Conservation (phyloP, 2,329 filamentous ascomycete species). For the Penicillium concentricum region DNA sequence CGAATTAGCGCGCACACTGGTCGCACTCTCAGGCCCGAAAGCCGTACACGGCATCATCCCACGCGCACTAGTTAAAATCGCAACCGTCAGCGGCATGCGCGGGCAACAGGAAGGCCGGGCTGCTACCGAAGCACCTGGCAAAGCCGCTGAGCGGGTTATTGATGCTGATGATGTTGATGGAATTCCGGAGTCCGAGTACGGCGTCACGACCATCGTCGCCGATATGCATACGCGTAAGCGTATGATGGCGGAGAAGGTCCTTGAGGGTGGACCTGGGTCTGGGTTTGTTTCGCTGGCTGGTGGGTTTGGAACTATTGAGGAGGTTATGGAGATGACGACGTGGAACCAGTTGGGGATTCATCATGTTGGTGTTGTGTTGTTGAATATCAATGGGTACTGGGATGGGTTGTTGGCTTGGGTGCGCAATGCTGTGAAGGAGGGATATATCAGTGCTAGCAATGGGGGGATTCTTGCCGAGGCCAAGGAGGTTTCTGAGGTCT, state of each 20-base stretch:
- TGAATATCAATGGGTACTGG: slow-evolving; percentile 91
- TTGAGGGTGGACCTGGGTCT: slow-evolving; percentile 74
- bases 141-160: slow-evolving; percentile 55
- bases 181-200: slow-evolving; percentile 57
- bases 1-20: slow-evolving; percentile 82
- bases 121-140: slow-evolving; percentile 51
- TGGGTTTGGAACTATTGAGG: slow-evolving; percentile 93
- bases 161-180: slow-evolving; percentile 39
- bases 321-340: slow-evolving; percentile 87
- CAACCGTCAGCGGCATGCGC: slow-evolving; percentile 44
- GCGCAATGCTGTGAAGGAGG: slow-evolving; percentile 67
- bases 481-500: slow-evolving; percentile 67
- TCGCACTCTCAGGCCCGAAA: slow-evolving; percentile 74
- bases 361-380: slow-evolving; percentile 70
- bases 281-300: slow-evolving; percentile 88
- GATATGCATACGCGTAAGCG: slow-evolving; percentile 98
- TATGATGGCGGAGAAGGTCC: slow-evolving; percentile 86
- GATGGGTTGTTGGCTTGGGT: slow-evolving; percentile 84
- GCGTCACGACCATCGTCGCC: slow-evolving; percentile 79
- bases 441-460: slow-evolving; percentile 73
- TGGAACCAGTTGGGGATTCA: slow-evolving; percentile 99
- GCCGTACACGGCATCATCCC: slow-evolving; percentile 94
- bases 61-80: slow-evolving; percentile 74
- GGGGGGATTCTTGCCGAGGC: slow-evolving; percentile 77
- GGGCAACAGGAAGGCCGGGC: slow-evolving; percentile 21